Base-by-base conservation (phyloP, 768 basidiomycete genomes). In the Suillus fuscotomentosus region DNA sequence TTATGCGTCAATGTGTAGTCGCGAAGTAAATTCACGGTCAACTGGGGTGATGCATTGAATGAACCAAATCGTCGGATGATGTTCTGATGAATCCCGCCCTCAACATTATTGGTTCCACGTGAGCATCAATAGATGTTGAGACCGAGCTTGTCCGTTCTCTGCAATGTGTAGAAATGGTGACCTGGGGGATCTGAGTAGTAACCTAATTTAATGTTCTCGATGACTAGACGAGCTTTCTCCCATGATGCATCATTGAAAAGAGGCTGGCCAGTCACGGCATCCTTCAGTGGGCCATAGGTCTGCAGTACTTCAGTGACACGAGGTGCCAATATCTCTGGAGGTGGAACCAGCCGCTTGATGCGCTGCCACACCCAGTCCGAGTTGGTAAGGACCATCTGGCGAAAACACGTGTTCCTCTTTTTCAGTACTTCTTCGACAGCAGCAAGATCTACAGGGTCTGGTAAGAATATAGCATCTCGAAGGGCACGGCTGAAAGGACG, bases 11-110 rank as follows among this genome's bases (percentile, higher is more conserved):
- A 20, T 39, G 67, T 61, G 17, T 71, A 70, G 31, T 71, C 75
- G 10, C 60, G 24, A 0, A 78, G 60, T 24, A 70, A 62, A 7
- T 68, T 67, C 60, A 73, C 61, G 2, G 65, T 60, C 68, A 73
- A 70, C 3, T 66, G 57, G 1, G 72, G 38, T 17, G 75, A 76
- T 13, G 63, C 59, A 68, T 70, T 61, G 53, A 66, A 50, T 8
- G 71, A 62, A 15, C 34, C 36, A 61, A 63, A 70, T 11, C 62
- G 15, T 64, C 68, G 11, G 68, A 72, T 45, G 66, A 73, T 41
- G 6, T 64, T 22, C 69, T 75, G 15, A 71, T 81, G 78, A 3
- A 81, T 74, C 11, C 75, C 76, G 27, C 79, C 77, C 66, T 80
- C 75, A 3, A 73, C 74, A 15, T 60, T 62, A 31, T 79, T 79